Percentiles rank a stretch among this genome's conserved stretches.
Conservation (phyloP, 164 flowering plant genomes). For the Umbellularia californica region DNA sequence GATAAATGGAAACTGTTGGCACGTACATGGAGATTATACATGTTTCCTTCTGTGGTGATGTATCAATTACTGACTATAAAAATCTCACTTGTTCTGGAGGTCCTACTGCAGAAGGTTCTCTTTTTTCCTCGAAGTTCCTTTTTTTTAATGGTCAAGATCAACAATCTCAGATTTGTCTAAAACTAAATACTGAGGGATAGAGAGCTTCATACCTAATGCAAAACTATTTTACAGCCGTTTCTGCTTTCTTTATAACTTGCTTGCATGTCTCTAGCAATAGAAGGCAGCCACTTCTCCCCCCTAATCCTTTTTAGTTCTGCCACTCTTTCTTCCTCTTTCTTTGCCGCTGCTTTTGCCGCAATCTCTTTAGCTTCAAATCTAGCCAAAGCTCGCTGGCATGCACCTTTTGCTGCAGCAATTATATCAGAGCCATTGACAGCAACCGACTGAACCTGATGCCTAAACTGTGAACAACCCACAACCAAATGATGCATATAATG, state of each 20-base stretch:
- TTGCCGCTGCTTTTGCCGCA: conserved; percentile 63
- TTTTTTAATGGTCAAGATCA: too few species aligned
- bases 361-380: conserved; percentile 61
- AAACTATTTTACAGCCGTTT: neutral
- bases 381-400: conserved; percentile 49
- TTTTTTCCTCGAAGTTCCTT: too few species aligned
- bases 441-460: conserved; percentile 41
- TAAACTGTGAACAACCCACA: conserved; percentile 48
- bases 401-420: conserved; percentile 55
- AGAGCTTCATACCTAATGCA: neutral
- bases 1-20: too few species aligned
- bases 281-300: conserved; percentile 97
- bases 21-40: too few species aligned
- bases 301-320: conserved; percentile 68
- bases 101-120: too few species aligned
- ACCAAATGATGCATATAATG: neutral
- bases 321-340: conserved; percentile 84
- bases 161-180: too few species aligned
- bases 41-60: too few species aligned
- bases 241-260: neutral
- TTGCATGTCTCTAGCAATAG: conserved; percentile 63
- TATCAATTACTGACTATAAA: too few species aligned
- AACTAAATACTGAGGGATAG: too few species aligned
- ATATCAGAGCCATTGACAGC: conserved; percentile 70
- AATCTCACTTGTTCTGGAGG: too few species aligned